A percentile compares a stretch with the other conserved stretches of the same genome.
Conservation (phyloP, 768 basidiomycete species). For the Leccinum disarticulatum region DNA sequence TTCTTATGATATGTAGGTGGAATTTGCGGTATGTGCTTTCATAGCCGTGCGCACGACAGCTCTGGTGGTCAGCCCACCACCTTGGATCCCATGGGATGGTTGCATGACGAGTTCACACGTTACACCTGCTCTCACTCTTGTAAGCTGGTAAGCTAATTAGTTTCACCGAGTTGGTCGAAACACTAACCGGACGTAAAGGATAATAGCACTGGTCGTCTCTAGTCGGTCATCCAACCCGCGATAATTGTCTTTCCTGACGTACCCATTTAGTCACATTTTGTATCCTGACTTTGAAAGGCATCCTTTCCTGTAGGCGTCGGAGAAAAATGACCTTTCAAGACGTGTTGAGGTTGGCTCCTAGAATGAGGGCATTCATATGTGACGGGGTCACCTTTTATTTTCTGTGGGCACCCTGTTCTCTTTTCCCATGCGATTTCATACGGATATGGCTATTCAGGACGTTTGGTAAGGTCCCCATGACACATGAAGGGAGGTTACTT, state of each 20-base stretch:
- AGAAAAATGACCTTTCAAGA: background rate
- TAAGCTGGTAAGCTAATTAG: constrained; percentile 18
- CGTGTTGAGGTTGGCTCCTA: background rate
- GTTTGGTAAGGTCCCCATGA: constrained; percentile 11
- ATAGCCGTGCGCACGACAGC: constrained; percentile 17
- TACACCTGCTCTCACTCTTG: constrained; percentile 20
- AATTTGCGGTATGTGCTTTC: constrained; percentile 12
- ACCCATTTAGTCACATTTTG: constrained; percentile 14
- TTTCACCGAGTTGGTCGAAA: background rate
- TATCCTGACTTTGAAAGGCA: constrained; percentile 16
- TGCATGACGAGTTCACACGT: constrained; percentile 9
- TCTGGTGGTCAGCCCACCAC: constrained; percentile 18
- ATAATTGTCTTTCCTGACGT: background rate
- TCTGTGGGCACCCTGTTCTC: constrained; percentile 11
- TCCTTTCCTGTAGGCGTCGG: background rate
- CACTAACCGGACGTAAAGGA: constrained; percentile 13
- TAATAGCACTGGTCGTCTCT: constrained; percentile 17
- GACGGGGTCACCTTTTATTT: constrained; percentile 18
- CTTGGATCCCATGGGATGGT: constrained; percentile 15
- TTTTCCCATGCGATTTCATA: background rate
- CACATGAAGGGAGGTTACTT: background rate
- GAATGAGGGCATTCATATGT: constrained; percentile 6
- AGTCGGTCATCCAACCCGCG: constrained; percentile 10
- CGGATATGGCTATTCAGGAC: constrained; percentile 9
- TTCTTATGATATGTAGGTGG: constrained; percentile 11